A percentile compares a stretch with the other conserved stretches of the same genome.
Conservation (phyloP, 176 grass and related monocot genomes). For the Oryza nivara region DNA sequence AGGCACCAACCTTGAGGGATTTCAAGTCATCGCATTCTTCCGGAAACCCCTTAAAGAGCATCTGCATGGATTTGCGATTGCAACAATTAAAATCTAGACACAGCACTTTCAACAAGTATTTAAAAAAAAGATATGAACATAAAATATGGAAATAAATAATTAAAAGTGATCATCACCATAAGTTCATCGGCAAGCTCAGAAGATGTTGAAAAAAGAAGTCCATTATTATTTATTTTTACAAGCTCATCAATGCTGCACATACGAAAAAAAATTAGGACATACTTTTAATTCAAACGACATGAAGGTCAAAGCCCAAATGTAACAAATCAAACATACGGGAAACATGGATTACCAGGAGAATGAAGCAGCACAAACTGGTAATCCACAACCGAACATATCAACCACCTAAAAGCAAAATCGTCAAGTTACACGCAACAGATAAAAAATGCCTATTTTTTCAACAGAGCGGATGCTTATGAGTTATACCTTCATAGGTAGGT, state of each 20-base stretch:
- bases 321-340: slow-evolving; percentile 28
- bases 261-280: slow-evolving; percentile 18
- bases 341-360: slow-evolving; percentile 81
- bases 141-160: background rate
- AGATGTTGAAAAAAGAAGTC: slow-evolving; percentile 88
- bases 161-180: slow-evolving; percentile 56
- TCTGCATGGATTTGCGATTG: slow-evolving; percentile 52
- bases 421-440: slow-evolving; percentile 31
- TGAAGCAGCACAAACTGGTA: slow-evolving; percentile 97
- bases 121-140: background rate
- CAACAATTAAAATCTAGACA: slow-evolving; percentile 10
- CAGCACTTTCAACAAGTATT: background rate
- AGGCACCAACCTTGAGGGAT: slow-evolving; percentile 68
- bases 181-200: slow-evolving; percentile 98
- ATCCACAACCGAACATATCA: slow-evolving; percentile 99
- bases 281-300: slow-evolving; percentile 3
- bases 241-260: slow-evolving; percentile 88
- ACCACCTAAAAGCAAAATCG: slow-evolving; percentile 65
- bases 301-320: slow-evolving; percentile 11
- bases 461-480: slow-evolving; percentile 9
- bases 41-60: slow-evolving; percentile 91
- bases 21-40: slow-evolving; percentile 67
- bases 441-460: background rate
- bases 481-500: slow-evolving; percentile 95
- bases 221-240: slow-evolving; percentile 82